Conservation (phyloP, 495 filamentous ascomycete genomes). For the Talaromyces wortmannii region DNA sequence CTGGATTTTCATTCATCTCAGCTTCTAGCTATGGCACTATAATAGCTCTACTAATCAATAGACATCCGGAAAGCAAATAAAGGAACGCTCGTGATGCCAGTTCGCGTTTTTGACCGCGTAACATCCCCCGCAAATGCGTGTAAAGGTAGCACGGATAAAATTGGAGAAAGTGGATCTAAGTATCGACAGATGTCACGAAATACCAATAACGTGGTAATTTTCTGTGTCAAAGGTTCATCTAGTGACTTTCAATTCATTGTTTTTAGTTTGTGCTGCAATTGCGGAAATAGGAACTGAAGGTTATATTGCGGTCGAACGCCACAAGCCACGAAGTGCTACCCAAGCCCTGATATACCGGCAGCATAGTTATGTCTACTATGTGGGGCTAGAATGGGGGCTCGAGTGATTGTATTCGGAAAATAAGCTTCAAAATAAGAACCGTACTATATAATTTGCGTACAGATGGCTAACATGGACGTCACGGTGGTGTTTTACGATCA, state of each 20-base stretch:
- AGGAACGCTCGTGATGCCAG: not conserved
- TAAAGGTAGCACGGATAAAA: not conserved
- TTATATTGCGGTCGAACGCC: not conserved
- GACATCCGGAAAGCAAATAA: not conserved
- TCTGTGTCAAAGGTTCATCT: not conserved
- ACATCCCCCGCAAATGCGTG: not conserved
- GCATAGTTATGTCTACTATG: not conserved
- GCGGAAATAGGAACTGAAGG: not conserved
- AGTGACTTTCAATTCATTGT: not conserved
- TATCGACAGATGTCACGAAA: not conserved
- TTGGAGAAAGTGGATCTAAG: not conserved
- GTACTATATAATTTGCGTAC: not conserved
- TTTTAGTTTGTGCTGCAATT: not conserved
- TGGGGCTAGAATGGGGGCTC: not conserved
- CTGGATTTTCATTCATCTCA: not conserved
- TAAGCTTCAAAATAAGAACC: not conserved
- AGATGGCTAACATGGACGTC: not conserved
- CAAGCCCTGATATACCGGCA: not conserved
- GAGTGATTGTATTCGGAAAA: not conserved
- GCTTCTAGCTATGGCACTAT: not conserved
- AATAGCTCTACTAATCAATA: not conserved
- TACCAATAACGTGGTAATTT: not conserved
- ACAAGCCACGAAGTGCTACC: slow-evolving; percentile 3
- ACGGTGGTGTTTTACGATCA: not conserved
- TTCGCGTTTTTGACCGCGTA: not conserved